Base-by-base conservation (phyloP, 1,284 basidiomycete genomes). In the Rhodotorula sp. region DNA sequence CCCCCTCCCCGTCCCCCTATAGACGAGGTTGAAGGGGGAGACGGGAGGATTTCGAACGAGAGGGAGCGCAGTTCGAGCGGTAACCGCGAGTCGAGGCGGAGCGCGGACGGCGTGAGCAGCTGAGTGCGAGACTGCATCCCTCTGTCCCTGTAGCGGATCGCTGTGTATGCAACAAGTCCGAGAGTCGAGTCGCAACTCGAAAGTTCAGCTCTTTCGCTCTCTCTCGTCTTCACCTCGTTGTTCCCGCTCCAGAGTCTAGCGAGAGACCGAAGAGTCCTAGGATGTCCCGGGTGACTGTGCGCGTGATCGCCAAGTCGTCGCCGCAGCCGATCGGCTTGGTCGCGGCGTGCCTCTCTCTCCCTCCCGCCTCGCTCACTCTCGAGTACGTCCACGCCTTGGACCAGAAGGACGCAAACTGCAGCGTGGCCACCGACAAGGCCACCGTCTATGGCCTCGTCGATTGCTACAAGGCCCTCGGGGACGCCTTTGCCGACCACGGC, bases 31-130 rank as follows among this genome's bases (percentile, higher is more conserved):
- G 70, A 31, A 0, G 71, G 74, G 0, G 74, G 71, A 4, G 78
- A 71, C 34, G 90, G 88, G 78, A 91, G 85, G 60, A 97, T 87
- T 78, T 90, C 86, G 80, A 97, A 90, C 56, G 84, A 83, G 71
- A 95, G 86, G 69, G 90, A 88, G 61, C 95, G 89, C 28, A 99
- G 85, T 81, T 99, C 95, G 81, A 89, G 91, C 69, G 94, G 92
- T 50, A 90, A 85, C 62, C 95, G 86, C 54, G 92, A 92, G 82
- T 99, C 95, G 61, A 93, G 92, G 71, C 95, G 91, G 79, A 76
- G 66, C 23, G 72, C 48, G 0, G 63, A 64, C 0, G 73, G 70
- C 7, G 75, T 76, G 45, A 76, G 45, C 2, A 76, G 60, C 49
- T 75, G 75, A 0, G 72, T 69, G 1, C 75, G 72, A 0, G 70